Percentiles rank a stretch among this genome's conserved stretches.
phyloP scores from a whole-genome alignment of 2,329 filamentous ascomycete species.

The Onygenales sp. region DNA sequence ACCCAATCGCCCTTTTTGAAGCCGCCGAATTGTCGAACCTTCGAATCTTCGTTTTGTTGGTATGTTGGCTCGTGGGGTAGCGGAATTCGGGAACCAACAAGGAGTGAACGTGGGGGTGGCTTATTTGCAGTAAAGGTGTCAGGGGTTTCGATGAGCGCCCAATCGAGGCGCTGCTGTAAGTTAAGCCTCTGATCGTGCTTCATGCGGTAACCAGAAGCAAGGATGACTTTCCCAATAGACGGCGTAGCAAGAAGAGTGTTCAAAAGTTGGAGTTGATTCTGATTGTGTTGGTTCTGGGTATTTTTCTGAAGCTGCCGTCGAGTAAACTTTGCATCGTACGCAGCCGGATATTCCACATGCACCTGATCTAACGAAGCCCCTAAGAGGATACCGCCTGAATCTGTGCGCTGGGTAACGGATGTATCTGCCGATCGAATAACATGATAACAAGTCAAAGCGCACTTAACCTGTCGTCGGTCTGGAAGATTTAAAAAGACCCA shows the following conservation, averaged over 20 bases:
- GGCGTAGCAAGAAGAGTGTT: not conserved
- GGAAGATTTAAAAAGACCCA: slow-evolving; percentile 5
- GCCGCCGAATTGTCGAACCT: not conserved
- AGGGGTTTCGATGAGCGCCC: not conserved
- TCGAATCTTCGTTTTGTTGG: not conserved
- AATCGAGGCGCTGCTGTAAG: not conserved
- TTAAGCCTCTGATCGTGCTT: not conserved
- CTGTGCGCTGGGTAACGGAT: not conserved
- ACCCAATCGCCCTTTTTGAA: not conserved
- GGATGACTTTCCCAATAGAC: not conserved
- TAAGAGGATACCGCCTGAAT: not conserved
- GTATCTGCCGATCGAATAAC: not conserved
- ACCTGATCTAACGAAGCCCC: not conserved
- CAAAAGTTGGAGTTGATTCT: no score
- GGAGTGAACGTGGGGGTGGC: not conserved
- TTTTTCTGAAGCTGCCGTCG: not conserved
- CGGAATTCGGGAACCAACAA: not conserved
- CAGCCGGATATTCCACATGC: slow-evolving; percentile 2
- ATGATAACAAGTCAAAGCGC: slow-evolving; percentile 6
- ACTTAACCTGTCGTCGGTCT: not conserved
- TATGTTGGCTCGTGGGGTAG: not conserved
- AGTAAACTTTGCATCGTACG: not conserved
- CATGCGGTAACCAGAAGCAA: not conserved
- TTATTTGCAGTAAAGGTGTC: not conserved
- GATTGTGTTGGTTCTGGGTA: no score